Evolutionary conservation across 352 stramenopile species (phyloP), one percentile per base, ranked within the genome.

Genomic region (Globisporangium viniferum): DNA sequence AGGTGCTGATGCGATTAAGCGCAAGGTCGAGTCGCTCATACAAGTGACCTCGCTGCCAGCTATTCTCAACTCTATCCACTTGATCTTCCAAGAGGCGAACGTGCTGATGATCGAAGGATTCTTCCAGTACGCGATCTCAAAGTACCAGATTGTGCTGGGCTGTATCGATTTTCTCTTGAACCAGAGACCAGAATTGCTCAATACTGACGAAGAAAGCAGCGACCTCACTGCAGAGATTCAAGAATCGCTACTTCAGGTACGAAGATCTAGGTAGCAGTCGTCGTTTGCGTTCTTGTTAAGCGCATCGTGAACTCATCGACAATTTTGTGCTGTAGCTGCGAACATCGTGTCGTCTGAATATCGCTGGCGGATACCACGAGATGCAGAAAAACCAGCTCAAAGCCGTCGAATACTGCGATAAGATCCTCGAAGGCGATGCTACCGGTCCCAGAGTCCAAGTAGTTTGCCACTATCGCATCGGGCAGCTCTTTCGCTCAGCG

Each of bases 101-200:
- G 82, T 90, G 18, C 61, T 92, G 27, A 83, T 86, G 75, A 49
- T 79, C 3, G 84, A 92, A 66, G 79, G 77, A 1, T 92, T 92
- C 59, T 86, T 77, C 54, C 75, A 79, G 64, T 89, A 92, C 59
- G 85, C 84, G 3, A 80, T 72, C 15, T 61, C 62, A n/a, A 89
- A 89, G 59, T 91, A 82, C 65, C 74, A 83, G 63, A 49, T 76
- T 49, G 72, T 82, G 14, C 49, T 88, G 4, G 67, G 57, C n/a
- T 80, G 73, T 51, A 51, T 86, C 3, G 66, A 84, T 22, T 61
- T 49, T 14, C 78, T 54, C 62, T 36, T 71, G 41, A 14, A 48
- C 18, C n/a, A 39, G 46, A 64, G 59, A 35, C 54, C 56, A 4
- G 71, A 74, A n/a, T 33, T 59, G 22, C n/a, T n/a, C 15, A 5